Evolutionary conservation across 768 basidiomycete species (phyloP).

Genomic region (Tremella mesenterica): DNA sequence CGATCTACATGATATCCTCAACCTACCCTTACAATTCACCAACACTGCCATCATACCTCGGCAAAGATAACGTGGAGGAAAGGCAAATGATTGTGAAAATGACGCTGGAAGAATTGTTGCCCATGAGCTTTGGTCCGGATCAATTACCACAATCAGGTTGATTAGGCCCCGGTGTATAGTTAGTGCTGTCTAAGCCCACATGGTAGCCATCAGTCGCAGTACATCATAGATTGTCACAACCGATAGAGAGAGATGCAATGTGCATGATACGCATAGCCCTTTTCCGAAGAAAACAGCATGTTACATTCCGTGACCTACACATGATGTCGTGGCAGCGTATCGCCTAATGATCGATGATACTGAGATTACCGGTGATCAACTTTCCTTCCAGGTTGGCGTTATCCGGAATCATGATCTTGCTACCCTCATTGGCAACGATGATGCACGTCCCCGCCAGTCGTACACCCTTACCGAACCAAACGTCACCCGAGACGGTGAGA

Average conservation of each 20-base stretch:
- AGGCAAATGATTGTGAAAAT: conserved; percentile 40
- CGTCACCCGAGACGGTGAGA: conserved; percentile 84
- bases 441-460: conserved; percentile 81
- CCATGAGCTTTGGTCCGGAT: conserved; percentile 81
- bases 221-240: too few relatives aligned
- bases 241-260: too few relatives aligned
- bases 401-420: conserved; percentile 73
- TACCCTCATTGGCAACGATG: conserved; percentile 72
- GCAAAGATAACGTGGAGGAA: conserved; percentile 49
- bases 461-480: conserved; percentile 71
- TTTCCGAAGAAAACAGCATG: too few relatives aligned
- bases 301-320: too few relatives aligned
- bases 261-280: too few relatives aligned
- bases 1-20: conserved; percentile 43
- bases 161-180: too few relatives aligned
- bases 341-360: conserved; percentile 59
- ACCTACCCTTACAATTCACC: conserved; percentile 16
- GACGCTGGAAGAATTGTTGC: conserved; percentile 65
- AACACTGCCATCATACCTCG: conserved; percentile 52
- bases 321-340: too few relatives aligned
- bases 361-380: conserved; percentile 73
- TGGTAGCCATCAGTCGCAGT: too few relatives aligned
- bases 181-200: too few relatives aligned
- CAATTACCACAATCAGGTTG: not conserved
- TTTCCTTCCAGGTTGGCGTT: conserved; percentile 54